These are phyloP conservation scores for Podospora bellae-mahoneyi DNA, from an alignment of 495 filamentous ascomycete genomes.

Conservation along the genomic window DNA sequence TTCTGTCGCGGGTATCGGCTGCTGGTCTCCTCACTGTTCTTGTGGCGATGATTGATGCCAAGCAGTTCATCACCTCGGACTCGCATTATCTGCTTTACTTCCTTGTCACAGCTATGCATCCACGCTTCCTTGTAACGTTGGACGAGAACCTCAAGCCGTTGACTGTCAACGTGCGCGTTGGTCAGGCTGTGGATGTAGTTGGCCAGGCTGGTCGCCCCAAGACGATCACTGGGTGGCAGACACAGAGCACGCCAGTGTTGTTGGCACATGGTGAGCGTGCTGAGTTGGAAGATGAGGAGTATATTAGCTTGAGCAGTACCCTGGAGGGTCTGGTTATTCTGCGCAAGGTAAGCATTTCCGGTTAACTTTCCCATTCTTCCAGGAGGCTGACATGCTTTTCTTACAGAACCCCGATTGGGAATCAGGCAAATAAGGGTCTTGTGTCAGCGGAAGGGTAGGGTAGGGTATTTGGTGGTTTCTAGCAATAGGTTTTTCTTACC, in stretches of 20 bases:
- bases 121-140: slow-evolving; percentile 90
- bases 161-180: slow-evolving; percentile 92
- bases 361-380: background rate
- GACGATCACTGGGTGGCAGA: slow-evolving; percentile 99
- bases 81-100: slow-evolving; percentile 97
- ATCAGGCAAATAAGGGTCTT: slow-evolving; percentile 36
- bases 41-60: slow-evolving; percentile 88
- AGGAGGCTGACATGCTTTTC: slow-evolving; percentile 20
- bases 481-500: background rate
- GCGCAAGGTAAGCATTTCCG: slow-evolving; percentile 68
- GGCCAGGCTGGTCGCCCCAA: slow-evolving; percentile 95
- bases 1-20: slow-evolving; percentile 85
- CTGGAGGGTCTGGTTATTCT: slow-evolving; percentile 95
- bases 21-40: slow-evolving; percentile 87
- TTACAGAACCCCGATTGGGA: slow-evolving; percentile 50
- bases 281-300: slow-evolving; percentile 96
- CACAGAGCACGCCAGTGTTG: slow-evolving; percentile 94
- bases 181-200: slow-evolving; percentile 97
- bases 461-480: slow-evolving; percentile 3
- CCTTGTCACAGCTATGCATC: slow-evolving; percentile 95
- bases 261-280: slow-evolving; percentile 90
- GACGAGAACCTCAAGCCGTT: slow-evolving; percentile 92
- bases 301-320: slow-evolving; percentile 82
- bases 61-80: slow-evolving; percentile 85
- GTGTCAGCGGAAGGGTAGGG: background rate